Base-by-base conservation (phyloP, 106 monocot genomes). In the Dendrobium officinale region DNA sequence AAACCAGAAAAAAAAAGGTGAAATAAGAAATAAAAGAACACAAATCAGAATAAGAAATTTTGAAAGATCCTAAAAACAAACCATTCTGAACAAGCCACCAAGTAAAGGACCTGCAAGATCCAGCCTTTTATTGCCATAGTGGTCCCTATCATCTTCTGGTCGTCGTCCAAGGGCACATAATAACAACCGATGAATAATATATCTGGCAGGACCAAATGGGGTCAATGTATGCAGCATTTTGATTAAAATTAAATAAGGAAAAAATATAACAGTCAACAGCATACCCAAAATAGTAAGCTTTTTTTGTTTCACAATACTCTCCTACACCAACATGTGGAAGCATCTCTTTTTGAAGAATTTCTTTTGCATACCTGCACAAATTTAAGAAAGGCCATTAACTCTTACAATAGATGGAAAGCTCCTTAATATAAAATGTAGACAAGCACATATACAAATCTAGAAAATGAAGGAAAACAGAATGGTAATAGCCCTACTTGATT, bases 301-400 rank as follows among this genome's bases (percentile, higher is more conserved):
- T 99, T 82, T 99, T 99, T 4, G 98, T 99, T 87, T 99, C 98
- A 81, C 98, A 99, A 82, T 93, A 93, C 80, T 99, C 98, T 9
- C 88, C 98, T 55, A 95, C 93, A 79, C 98, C 98, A 81, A 99
- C 98, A 91, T 99, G 98, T 79, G 98, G 98, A 42, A 99, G 82
- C 95, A 99, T 95, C 85, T 99, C 98, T 72, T 99, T 99, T 78
- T 99, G 98, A 76, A 99, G 91, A 83, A 99, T 99, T 75, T 99
- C 95, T 87, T 87, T 99, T 24, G 98, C 98, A 80, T 93, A 95
- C 83, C 95, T 95, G 48, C 74, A 86, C 72, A 51, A 55, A 77
- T 33, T 15, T 22, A 72, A 77, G 40, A 81, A 51, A 82, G 0
- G 73, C n/a, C 79, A 33, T 0, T 9, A 72, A 56, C 29, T 9